Evolutionary conservation across 1,284 basidiomycete species (phyloP), one percentile per base, ranked within the genome.

Genomic region (Cryptococcus deneoformans): DNA sequence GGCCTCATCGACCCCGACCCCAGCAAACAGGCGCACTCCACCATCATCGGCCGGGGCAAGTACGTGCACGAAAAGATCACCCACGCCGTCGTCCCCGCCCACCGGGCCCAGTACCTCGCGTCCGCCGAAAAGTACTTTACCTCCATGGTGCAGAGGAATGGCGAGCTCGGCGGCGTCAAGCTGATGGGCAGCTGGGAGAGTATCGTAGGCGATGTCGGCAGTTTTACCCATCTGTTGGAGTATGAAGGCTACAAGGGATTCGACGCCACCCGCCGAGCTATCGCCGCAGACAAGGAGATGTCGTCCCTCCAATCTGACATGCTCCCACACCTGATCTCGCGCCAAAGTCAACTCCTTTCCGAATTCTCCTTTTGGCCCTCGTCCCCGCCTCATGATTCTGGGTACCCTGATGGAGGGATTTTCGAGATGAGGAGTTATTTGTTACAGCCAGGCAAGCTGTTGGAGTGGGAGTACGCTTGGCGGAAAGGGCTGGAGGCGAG

Each of bases 401-500:
- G 72, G 0, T 73, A 59, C 58, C 64, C 65, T 0, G 61, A 88
- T 69, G 92, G 93, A 14, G 93, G 93, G 6, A 82, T 97, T 51
- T 97, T 94, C 72, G 93, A 97, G 78, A 80, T 97, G 70, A 83
- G 93, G 65, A 86, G 84, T 46, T 97, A 97, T 78, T 65, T 78
- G 50, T 71, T 83, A 39, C 73, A 78, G 61, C 90, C 93, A 1
- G 94, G 93, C 12, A 86, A 86, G 9, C 80, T 97, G 53, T 79
- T 97, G 54, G 92, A 96, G 71, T 97, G 93, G 93, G 93, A 97
- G 73, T 82, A 85, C 56, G 83, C 90, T 60, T 97, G 94, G 93
- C 84, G 90, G 58, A 83, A 82, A 72, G 92, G 92, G 5, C 88
- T 94, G 56, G 92, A 94, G 74, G 92, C 90, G 12, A 85, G 92